These are phyloP conservation scores for Chrysosporium queenslandicum DNA, from an alignment of 2,329 filamentous ascomycete genomes.

Conservation along the genomic window DNA sequence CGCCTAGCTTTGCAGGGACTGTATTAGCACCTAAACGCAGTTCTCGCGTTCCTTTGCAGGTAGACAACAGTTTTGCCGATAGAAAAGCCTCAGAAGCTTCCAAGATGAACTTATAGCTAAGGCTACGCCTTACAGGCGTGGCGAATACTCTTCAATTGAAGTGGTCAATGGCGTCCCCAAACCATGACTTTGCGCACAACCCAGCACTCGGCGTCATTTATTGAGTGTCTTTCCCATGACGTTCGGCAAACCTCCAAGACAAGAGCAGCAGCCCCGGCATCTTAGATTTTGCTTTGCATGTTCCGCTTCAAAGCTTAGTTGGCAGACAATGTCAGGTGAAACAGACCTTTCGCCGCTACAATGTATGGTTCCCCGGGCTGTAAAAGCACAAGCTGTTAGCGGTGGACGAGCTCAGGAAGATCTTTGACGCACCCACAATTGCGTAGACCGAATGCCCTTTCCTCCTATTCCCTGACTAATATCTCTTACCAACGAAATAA, in stretches of 20 bases:
- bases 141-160: too few species aligned
- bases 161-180: too few species aligned
- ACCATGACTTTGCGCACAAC: too few species aligned
- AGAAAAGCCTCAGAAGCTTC: neutral
- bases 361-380: neutral
- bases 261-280: too few species aligned
- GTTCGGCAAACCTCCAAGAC: too few species aligned
- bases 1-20: neutral
- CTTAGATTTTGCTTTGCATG: too few species aligned
- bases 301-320: neutral
- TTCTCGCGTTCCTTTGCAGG: neutral
- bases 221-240: too few species aligned
- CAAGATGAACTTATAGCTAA: neutral
- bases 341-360: neutral
- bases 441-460: neutral
- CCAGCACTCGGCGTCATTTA: too few species aligned
- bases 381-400: neutral
- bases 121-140: neutral
- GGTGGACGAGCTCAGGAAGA: neutral
- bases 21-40: neutral
- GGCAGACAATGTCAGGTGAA: neutral
- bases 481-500: neutral
- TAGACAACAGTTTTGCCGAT: neutral
- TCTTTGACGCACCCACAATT: neutral
- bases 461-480: too few species aligned